Percentiles rank a stretch among this genome's conserved stretches.
phyloP scores from a whole-genome alignment of 2,329 filamentous ascomycete genomes.

The Fusarium humuli region DNA sequence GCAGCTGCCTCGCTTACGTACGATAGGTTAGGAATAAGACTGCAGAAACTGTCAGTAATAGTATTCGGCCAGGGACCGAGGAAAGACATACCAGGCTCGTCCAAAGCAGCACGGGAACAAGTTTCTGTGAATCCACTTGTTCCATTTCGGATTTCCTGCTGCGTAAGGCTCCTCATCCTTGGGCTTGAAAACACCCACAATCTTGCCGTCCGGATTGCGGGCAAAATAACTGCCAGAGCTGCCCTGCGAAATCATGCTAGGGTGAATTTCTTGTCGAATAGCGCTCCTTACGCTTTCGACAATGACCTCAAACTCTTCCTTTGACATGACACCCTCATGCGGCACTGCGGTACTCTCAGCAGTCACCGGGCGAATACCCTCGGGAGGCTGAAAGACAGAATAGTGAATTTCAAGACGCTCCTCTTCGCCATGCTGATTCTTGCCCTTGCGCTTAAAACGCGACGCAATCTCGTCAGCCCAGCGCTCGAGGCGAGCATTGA shows the following conservation, averaged over 20 bases:
- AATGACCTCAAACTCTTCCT: constrained; percentile 84
- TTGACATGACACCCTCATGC: constrained; percentile 76
- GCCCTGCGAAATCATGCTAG: constrained; percentile 95
- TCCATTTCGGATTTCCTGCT: constrained; percentile 98
- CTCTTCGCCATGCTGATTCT: constrained; percentile 78
- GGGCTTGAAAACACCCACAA: constrained; percentile 97
- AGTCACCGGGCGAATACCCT: constrained; percentile 84
- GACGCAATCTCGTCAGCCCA: constrained; percentile 99
- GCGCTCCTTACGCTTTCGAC: constrained; percentile 91
- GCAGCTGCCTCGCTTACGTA: constrained; percentile 98
- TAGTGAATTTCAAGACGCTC: constrained; percentile 95
- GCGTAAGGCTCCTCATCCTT: constrained; percentile 99
- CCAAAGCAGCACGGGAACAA: constrained; percentile 98
- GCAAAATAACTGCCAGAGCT: constrained; percentile 99
- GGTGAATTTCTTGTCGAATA: constrained; percentile 91
- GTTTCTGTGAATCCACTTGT: constrained; percentile 99
- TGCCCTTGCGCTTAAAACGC: constrained; percentile 91
- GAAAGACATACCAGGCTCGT: constrained; percentile 75
- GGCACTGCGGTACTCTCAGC: constrained; percentile 76
- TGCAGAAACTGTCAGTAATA: constrained; percentile 46
- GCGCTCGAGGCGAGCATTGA: constrained; percentile 92
- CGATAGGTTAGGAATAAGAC: constrained; percentile 94
- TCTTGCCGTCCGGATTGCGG: constrained; percentile 88
- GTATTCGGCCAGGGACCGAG: neutral
- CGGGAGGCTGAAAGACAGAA: constrained; percentile 94